Base-by-base conservation (phyloP, 2,329 filamentous ascomycete genomes). In the Clonostachys rosea region DNA sequence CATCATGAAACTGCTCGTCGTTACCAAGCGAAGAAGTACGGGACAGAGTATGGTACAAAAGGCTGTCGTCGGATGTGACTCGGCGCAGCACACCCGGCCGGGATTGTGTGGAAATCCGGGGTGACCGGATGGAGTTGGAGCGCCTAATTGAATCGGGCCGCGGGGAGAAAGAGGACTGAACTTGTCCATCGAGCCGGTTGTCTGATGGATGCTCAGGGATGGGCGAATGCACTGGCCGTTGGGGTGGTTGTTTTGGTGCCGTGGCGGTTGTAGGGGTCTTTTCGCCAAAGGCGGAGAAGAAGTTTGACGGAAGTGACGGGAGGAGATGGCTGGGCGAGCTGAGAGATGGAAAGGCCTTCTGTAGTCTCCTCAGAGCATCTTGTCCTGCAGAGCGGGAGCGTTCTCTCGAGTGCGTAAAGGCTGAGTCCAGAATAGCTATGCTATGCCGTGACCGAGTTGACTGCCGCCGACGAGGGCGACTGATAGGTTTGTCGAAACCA, bases 11-110 rank as follows among this genome's bases (percentile, higher is more conserved):
- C 41, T 85, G 79, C 37, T 82, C 81, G 56, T 92, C 89, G 59
- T 96, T 89, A 3, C 91, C 91, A 1, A 95, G 75, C 0, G 90
- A 95, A 0, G 91, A 94, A 1, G 87, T 84, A 24, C 84, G 77
- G 1, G 91, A 95, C 4, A 91, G 71, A 5, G 81, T 84, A 54
- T 89, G 83, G 55, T 87, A 86, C 14, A 94, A 75, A 50, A 95
- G 67, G 6, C 89, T 94, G 49, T 91, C 86, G 61, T 95, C 87
- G 17, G 66, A 69, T 8, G 65, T 68, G 11, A 62, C 64, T 47
- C 58, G 62, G 34, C 57, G 64, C 35, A 62, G 57, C 41, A 55
- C 48, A n/a, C 47, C 56, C 36, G 59, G 61, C 10, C 61, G 57
- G 9, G 48, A 44, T 18, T n/a, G 36, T 39, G 14, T 39, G 14